A percentile compares a stretch with the other conserved stretches of the same genome.
Evolutionary conservation across 371 early-diverging fungal species (phyloP).

Genomic region (Mortierella sp.): DNA sequence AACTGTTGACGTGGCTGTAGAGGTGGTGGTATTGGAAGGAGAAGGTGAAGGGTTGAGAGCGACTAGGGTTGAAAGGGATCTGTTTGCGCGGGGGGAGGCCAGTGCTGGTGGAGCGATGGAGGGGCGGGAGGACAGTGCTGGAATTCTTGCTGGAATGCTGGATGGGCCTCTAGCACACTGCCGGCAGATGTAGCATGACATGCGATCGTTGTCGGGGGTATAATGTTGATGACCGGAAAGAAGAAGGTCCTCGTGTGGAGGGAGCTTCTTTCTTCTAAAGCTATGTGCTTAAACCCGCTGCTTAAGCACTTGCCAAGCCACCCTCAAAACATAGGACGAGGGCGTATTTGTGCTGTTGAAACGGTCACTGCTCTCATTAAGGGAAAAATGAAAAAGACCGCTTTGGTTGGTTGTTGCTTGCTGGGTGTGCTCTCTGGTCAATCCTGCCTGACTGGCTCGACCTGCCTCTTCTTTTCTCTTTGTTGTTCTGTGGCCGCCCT

Average conservation of each 20-base stretch:
- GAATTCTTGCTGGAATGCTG: not conserved
- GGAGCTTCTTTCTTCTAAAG: not conserved
- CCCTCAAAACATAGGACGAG: constrained; percentile 1
- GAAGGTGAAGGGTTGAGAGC: not conserved
- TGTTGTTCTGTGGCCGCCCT: not conserved
- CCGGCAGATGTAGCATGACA: constrained; percentile 12
- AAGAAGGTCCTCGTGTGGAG: not conserved
- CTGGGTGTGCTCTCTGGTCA: not conserved
- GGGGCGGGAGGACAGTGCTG: not conserved
- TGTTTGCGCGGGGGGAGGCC: not conserved
- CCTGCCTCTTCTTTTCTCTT: not conserved
- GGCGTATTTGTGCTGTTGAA: not conserved
- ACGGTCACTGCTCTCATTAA: constrained; percentile 1
- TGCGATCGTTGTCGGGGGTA: constrained; percentile 16
- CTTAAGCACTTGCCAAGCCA: constrained; percentile 4
- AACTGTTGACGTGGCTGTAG: not conserved
- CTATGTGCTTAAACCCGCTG: no score
- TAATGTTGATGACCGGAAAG: not conserved
- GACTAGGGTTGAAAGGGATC: constrained; percentile 10
- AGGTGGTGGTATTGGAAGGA: not conserved
- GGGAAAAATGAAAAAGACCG: not conserved
- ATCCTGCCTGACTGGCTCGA: not conserved
- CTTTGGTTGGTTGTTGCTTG: not conserved
- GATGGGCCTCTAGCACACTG: constrained; percentile 9
- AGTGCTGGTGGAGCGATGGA: not conserved